Evolutionary conservation across 768 basidiomycete species (phyloP).

Genomic region (Naematelia aurantialba): DNA sequence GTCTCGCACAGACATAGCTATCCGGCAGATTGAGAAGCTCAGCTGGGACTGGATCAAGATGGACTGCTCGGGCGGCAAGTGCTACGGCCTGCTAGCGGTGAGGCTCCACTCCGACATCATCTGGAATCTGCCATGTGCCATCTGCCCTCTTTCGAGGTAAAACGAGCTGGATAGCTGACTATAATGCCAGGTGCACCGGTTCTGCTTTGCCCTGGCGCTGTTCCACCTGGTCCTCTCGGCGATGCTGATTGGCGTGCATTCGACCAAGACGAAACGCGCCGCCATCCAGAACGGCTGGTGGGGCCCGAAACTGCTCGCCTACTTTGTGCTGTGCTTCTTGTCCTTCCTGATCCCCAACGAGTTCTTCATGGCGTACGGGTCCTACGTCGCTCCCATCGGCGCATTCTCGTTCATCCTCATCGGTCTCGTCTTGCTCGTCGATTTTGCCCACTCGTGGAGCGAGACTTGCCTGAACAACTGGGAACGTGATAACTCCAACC

Average conservation of each 20-base stretch:
- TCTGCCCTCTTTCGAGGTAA: too few relatives aligned
- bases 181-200: slow-evolving; percentile 74
- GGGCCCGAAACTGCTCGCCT: slow-evolving; percentile 91
- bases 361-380: slow-evolving; percentile 98
- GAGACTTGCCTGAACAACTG: slow-evolving; percentile 94
- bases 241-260: slow-evolving; percentile 76
- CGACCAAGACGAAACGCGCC: slow-evolving; percentile 87
- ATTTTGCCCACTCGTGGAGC: slow-evolving; percentile 98
- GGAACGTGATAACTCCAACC: slow-evolving; percentile 78
- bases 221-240: slow-evolving; percentile 80
- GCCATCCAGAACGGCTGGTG: slow-evolving; percentile 99
- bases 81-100: slow-evolving; percentile 93
- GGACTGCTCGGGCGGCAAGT: slow-evolving; percentile 87
- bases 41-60: slow-evolving; percentile 98
- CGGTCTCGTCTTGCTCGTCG: slow-evolving; percentile 92
- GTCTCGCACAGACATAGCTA: slow-evolving; percentile 85
- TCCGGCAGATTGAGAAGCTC: slow-evolving; percentile 82
- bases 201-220: slow-evolving; percentile 88
- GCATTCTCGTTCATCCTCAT: slow-evolving; percentile 93
- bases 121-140: too few relatives aligned
- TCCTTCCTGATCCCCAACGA: slow-evolving; percentile 95
- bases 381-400: slow-evolving; percentile 80
- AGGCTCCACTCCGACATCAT: slow-evolving; percentile 44
- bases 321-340: slow-evolving; percentile 72
- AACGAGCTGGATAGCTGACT: too few relatives aligned